Conservation (phyloP, 75 land plant species). For the Sequoiadendron giganteum region DNA sequence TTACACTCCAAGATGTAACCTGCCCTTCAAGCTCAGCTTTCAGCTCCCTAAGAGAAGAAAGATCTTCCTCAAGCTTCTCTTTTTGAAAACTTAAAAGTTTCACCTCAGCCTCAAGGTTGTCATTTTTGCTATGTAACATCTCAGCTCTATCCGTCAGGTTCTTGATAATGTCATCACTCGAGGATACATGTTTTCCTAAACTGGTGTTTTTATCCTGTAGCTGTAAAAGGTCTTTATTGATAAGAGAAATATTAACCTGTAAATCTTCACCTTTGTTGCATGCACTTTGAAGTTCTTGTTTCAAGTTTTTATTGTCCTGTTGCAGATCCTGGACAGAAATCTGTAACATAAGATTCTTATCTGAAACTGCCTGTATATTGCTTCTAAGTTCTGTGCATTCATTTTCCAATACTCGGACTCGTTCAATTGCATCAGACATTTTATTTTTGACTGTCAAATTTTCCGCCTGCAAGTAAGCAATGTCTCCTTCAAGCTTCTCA, state of each 20-base stretch:
- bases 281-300: background rate
- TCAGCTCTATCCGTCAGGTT: background rate
- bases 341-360: background rate
- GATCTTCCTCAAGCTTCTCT: background rate
- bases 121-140: background rate
- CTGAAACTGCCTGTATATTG: background rate
- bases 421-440: background rate
- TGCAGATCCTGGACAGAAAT: conserved; percentile 4
- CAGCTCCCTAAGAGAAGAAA: background rate
- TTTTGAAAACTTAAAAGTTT: background rate
- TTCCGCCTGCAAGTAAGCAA: background rate
- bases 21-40: background rate
- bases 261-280: background rate
- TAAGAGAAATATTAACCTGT: background rate
- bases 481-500: conserved; percentile 2
- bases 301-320: conserved; percentile 8
- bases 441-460: background rate
- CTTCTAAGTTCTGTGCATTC: conserved; percentile 4
- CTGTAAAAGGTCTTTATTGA: background rate
- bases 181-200: conserved; percentile 1
- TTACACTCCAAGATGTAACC: background rate
- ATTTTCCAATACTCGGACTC: background rate
- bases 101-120: background rate
- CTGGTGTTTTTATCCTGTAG: conserved; percentile 5
- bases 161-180: background rate